Evolutionary conservation across 306 rosid species (phyloP).

Genomic region (Quercus berberidifolia): DNA sequence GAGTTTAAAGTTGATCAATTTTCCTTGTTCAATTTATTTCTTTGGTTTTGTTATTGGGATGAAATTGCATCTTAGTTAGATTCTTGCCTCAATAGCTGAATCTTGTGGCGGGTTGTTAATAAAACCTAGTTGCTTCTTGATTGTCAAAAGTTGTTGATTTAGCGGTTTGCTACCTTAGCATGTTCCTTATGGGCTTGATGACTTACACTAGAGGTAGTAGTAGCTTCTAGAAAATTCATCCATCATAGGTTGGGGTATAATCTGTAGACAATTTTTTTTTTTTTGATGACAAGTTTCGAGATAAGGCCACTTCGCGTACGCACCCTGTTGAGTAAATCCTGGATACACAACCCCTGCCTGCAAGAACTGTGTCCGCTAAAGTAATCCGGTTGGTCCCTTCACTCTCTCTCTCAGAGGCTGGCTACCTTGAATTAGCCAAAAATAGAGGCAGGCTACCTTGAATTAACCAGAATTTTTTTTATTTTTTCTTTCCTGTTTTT

Average conservation of each 20-base stretch:
- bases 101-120: no score
- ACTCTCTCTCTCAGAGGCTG: no score
- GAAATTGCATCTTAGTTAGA: background rate
- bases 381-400: no score
- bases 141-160: conserved; percentile 13
- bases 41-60: background rate
- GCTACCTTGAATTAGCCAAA: no score
- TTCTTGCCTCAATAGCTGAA: background rate
- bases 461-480: no score
- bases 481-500: no score
- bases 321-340: no score
- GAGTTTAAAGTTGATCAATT: conserved; percentile 3
- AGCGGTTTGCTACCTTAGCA: background rate
- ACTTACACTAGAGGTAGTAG: background rate
- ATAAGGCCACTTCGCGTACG: no score
- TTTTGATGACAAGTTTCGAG: no score
- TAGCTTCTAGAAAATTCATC: background rate
- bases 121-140: background rate
- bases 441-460: no score
- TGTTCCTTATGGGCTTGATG: background rate
- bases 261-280: background rate
- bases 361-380: no score
- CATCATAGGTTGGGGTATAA: background rate
- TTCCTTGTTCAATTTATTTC: background rate
- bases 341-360: no score